Percentiles rank a stretch among this genome's conserved stretches.
Evolutionary conservation across 2,329 filamentous ascomycete species (phyloP).

Genomic region (Xylaria arbuscula): DNA sequence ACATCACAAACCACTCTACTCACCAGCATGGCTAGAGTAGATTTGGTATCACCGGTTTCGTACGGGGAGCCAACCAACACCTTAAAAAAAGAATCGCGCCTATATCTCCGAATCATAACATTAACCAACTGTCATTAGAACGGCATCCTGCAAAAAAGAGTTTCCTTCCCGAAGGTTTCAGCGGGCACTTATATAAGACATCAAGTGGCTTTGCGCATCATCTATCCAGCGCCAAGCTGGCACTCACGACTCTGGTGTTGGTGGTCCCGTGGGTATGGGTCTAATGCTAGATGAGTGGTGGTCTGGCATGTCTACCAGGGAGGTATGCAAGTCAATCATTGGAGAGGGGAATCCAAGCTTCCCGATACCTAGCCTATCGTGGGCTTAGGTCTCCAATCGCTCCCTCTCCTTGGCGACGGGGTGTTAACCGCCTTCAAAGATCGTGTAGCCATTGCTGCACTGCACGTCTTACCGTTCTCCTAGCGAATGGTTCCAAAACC

Average conservation of each 20-base stretch:
- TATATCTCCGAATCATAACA: background rate
- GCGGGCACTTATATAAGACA: background rate
- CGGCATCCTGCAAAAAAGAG: background rate
- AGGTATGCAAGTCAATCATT: background rate
- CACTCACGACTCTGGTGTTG: background rate
- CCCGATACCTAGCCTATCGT: background rate
- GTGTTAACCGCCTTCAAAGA: background rate
- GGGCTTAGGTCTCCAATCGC: background rate
- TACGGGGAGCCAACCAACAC: background rate
- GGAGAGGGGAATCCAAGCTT: background rate
- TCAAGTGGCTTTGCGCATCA: background rate
- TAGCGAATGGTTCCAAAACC: background rate
- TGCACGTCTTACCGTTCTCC: background rate
- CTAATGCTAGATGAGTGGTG: background rate
- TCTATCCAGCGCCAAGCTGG: background rate
- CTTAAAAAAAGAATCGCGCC: background rate
- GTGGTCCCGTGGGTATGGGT: slow-evolving; percentile 1
- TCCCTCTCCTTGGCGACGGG: background rate
- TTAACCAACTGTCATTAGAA: background rate
- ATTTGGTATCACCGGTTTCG: slow-evolving; percentile 1
- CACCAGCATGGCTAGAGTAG: background rate
- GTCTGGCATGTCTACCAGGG: background rate
- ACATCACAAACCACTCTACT: background rate
- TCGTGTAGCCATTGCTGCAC: slow-evolving; percentile 1
- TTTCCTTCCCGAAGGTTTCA: background rate